Conservation (phyloP, 495 filamentous ascomycete genomes). For the Aspergillus saccharolyticus region DNA sequence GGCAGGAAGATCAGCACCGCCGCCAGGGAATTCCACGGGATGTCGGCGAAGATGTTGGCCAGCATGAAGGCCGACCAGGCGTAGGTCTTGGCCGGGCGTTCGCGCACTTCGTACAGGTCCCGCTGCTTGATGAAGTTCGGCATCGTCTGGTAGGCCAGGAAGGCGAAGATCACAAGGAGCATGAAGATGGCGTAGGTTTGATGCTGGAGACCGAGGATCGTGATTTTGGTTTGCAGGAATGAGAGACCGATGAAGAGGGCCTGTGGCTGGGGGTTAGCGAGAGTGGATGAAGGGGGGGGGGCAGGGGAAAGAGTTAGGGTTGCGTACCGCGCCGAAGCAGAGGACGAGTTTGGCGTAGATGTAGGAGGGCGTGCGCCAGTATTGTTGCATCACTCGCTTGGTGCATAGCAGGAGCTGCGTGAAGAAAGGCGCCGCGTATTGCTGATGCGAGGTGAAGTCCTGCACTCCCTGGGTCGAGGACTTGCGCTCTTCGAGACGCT, state of each 20-base stretch:
- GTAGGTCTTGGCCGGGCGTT: slow-evolving; percentile 73
- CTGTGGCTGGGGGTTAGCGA: slow-evolving; percentile 32
- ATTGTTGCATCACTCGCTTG: slow-evolving; percentile 41
- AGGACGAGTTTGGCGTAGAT: slow-evolving; percentile 45
- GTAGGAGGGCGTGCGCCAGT: slow-evolving; percentile 49
- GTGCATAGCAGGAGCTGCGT: slow-evolving; percentile 31
- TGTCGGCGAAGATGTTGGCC: slow-evolving; percentile 57
- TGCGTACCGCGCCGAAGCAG: slow-evolving; percentile 60
- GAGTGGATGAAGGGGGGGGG: not conserved
- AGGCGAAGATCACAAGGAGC: slow-evolving; percentile 66
- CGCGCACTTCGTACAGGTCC: slow-evolving; percentile 69
- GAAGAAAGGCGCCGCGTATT: slow-evolving; percentile 36
- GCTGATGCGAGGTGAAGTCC: not conserved
- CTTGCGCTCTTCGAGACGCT: slow-evolving; percentile 51
- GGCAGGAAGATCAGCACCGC: slow-evolving; percentile 49
- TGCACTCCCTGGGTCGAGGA: slow-evolving; percentile 1
- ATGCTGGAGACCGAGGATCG: slow-evolving; percentile 72
- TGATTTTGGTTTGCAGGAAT: slow-evolving; percentile 55
- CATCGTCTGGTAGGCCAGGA: slow-evolving; percentile 67
- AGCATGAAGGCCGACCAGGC: slow-evolving; percentile 69
- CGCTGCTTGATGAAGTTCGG: slow-evolving; percentile 60
- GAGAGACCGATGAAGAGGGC: slow-evolving; percentile 79
- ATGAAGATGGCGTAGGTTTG: slow-evolving; percentile 82
- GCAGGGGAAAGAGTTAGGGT: slow-evolving; percentile 43
- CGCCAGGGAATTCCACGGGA: slow-evolving; percentile 56